Evolutionary conservation across 257 asterid genomes (phyloP).

Genomic region (Mitragyna speciosa): DNA sequence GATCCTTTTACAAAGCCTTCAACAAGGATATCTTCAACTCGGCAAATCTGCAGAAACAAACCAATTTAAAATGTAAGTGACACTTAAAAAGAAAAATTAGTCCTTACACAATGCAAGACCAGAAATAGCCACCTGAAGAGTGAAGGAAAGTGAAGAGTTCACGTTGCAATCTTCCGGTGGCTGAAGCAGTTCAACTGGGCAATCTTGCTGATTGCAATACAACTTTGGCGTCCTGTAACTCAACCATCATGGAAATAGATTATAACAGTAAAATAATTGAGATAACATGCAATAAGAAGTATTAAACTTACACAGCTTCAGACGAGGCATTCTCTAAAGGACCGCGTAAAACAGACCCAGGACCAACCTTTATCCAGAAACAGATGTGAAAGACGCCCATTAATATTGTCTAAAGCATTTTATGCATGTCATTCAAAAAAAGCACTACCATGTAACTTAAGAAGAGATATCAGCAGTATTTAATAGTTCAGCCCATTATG

Average conservation of each 20-base stretch:
- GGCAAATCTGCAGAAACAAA: slow-evolving; percentile 65
- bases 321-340: slow-evolving; percentile 74
- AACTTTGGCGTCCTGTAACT: slow-evolving; percentile 76
- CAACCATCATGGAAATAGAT: slow-evolving; percentile 20
- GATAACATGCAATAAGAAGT: slow-evolving; percentile 14
- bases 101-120: neutral
- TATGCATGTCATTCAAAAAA: too few relatives aligned
- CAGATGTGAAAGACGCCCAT: slow-evolving; percentile 17
- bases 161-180: slow-evolving; percentile 99
- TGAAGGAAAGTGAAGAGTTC: slow-evolving; percentile 93
- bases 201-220: slow-evolving; percentile 62
- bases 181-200: slow-evolving; percentile 84
- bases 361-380: slow-evolving; percentile 74
- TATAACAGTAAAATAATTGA: neutral
- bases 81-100: neutral
- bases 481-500: neutral
- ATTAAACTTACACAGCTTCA: slow-evolving; percentile 72
- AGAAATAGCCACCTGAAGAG: slow-evolving; percentile 77
- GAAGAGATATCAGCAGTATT: neutral
- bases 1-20: slow-evolving; percentile 95
- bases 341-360: slow-evolving; percentile 90
- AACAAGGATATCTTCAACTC: slow-evolving; percentile 96
- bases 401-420: neutral
- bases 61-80: neutral
- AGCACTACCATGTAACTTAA: neutral